Percentiles rank a stretch among this genome's conserved stretches.
These are phyloP conservation scores for Salvia miltiorrhiza DNA, from an alignment of 257 asterid species.

Conservation along the genomic window DNA sequence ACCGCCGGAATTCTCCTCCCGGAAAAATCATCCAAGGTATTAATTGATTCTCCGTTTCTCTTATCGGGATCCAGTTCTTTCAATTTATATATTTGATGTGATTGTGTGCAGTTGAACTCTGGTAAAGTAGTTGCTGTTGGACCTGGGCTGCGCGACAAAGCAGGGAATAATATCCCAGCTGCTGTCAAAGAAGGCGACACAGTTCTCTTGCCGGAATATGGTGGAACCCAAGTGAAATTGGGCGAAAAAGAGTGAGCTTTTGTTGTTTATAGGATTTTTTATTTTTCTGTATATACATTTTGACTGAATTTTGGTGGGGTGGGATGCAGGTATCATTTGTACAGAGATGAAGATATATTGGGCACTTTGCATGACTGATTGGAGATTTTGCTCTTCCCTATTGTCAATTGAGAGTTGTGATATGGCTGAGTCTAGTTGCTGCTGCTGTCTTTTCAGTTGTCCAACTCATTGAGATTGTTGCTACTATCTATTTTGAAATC, in stretches of 20 bases:
- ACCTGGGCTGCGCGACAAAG: conserved; percentile 57
- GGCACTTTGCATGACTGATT: conserved; percentile 51
- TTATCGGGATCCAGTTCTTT: background rate
- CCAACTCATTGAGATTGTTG: conserved; percentile 7
- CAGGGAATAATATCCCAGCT: conserved; percentile 62
- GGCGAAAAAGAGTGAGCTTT: conserved; percentile 82
- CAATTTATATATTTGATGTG: background rate
- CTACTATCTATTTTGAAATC: background rate
- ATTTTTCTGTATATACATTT: background rate
- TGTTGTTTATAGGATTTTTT: background rate
- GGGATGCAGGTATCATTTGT: conserved; percentile 52
- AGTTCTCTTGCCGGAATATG: conserved; percentile 88
- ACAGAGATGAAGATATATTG: conserved; percentile 65
- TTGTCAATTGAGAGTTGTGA: conserved; percentile 2
- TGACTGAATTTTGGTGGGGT: conserved; percentile 16
- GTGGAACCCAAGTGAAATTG: conserved; percentile 84
- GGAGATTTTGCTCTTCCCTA: background rate
- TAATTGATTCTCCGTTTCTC: too few species aligned
- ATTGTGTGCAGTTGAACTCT: conserved; percentile 62
- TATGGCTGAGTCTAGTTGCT: background rate
- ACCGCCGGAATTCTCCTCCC: conserved; percentile 88
- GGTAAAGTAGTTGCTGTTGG: conserved; percentile 88
- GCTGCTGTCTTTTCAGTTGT: background rate
- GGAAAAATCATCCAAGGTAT: conserved; percentile 73
- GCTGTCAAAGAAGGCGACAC: conserved; percentile 89